phyloP scores from a whole-genome alignment of 2,329 filamentous ascomycete species.

The Phoma herbarum region DNA sequence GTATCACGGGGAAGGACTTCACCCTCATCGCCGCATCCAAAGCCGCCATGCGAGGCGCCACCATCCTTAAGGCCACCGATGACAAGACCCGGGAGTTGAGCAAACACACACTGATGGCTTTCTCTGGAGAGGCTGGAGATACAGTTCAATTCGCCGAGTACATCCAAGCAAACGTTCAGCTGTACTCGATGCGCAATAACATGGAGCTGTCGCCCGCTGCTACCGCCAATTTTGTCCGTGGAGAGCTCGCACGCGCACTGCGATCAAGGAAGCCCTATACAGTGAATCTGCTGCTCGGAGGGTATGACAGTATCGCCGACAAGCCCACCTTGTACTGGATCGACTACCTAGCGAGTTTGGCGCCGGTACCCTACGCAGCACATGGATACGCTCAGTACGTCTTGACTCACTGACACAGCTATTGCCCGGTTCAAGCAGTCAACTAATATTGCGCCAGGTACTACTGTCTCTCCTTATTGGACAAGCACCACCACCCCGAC shows the following conservation, averaged over 20 bases:
- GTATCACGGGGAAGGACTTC: slow-evolving; percentile 99
- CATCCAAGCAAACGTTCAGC: slow-evolving; percentile 96
- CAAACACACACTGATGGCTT: slow-evolving; percentile 93
- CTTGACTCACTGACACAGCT: not conserved
- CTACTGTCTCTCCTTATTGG: slow-evolving; percentile 96
- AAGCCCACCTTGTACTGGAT: slow-evolving; percentile 96
- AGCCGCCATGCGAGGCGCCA: slow-evolving; percentile 96
- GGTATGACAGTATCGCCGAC: slow-evolving; percentile 89
- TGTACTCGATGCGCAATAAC: slow-evolving; percentile 98
- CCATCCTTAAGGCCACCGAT: slow-evolving; percentile 91
- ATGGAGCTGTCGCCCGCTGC: slow-evolving; percentile 89
- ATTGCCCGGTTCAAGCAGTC: not conserved
- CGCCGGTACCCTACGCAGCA: slow-evolving; percentile 90
- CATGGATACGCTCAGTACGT: slow-evolving; percentile 96
- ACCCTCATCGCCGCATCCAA: slow-evolving; percentile 97
- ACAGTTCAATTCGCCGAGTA: slow-evolving; percentile 99
- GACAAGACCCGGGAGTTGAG: slow-evolving; percentile 96
- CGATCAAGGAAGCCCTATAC: slow-evolving; percentile 94
- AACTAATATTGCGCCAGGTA: slow-evolving; percentile 65
- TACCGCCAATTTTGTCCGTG: slow-evolving; percentile 90
- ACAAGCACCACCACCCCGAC: slow-evolving; percentile 98
- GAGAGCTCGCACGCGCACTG: slow-evolving; percentile 89
- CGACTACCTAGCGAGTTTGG: slow-evolving; percentile 91
- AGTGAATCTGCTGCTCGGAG: slow-evolving; percentile 94
- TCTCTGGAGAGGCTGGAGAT: slow-evolving; percentile 94